Evolutionary conservation across 306 rosid genomes (phyloP).

Genomic region (Castanea mollissima): DNA sequence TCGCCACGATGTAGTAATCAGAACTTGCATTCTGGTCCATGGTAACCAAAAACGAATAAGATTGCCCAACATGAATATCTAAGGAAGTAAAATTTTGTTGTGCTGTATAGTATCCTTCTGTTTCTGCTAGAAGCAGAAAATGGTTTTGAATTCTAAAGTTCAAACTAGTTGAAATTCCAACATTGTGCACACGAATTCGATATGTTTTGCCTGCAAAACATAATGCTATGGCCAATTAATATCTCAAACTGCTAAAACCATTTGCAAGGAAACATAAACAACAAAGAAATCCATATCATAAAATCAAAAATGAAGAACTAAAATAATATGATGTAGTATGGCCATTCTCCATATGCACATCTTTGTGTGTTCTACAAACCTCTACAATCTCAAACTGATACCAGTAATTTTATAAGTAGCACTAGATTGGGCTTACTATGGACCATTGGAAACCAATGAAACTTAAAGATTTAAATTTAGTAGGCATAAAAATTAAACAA

Average conservation of each 20-base stretch:
- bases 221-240: slow-evolving; percentile 2
- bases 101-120: slow-evolving; percentile 69
- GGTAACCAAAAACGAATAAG: slow-evolving; percentile 71
- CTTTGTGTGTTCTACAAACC: background rate
- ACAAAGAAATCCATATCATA: background rate
- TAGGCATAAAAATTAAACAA: background rate
- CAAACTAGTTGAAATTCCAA: slow-evolving; percentile 78
- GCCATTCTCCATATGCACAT: background rate
- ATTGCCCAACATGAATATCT: slow-evolving; percentile 91
- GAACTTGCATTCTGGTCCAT: slow-evolving; percentile 89
- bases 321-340: background rate
- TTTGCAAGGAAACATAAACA: background rate
- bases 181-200: slow-evolving; percentile 77
- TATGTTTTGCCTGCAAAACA: slow-evolving; percentile 78
- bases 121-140: slow-evolving; percentile 64
- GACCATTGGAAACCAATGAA: background rate
- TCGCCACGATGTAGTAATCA: slow-evolving; percentile 88
- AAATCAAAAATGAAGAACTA: background rate
- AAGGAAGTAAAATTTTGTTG: slow-evolving; percentile 64
- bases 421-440: background rate
- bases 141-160: slow-evolving; percentile 90
- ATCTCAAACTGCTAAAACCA: background rate
- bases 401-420: background rate
- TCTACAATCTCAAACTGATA: background rate
- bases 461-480: background rate